Conservation (phyloP, 2,329 filamentous ascomycete species). For the Aspergillus ibericus region DNA sequence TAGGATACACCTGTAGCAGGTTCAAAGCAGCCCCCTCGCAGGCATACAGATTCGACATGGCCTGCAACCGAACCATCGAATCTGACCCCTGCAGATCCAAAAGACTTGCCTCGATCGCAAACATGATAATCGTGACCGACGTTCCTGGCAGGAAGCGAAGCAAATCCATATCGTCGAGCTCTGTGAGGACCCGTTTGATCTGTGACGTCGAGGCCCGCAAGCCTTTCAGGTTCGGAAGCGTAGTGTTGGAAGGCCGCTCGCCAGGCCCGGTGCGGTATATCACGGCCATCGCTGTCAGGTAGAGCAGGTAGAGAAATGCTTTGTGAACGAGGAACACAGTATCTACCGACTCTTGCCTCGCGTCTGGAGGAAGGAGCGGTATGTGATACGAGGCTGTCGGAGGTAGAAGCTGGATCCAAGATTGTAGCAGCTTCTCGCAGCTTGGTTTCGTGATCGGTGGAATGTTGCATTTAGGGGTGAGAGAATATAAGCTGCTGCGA, state of each 20-base stretch:
- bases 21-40: neutral
- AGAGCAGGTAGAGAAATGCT: neutral
- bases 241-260: neutral
- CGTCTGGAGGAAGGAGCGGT: neutral
- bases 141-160: neutral
- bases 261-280: neutral
- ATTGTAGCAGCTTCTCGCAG: neutral
- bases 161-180: neutral
- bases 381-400: neutral
- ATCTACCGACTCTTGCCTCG: neutral
- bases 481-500: neutral
- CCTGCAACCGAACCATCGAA: neutral
- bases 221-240: neutral
- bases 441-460: neutral
- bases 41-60: neutral
- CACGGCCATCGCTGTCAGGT: neutral
- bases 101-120: neutral
- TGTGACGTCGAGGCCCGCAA: neutral
- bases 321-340: neutral
- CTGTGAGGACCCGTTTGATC: neutral
- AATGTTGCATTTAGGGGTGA: neutral
- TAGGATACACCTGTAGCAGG: neutral
- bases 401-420: neutral
- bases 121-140: neutral
- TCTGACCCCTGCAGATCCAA: neutral